Evolutionary conservation across 169 alveolate genomes (phyloP).

Genomic region (Eimeria sp.): DNA sequence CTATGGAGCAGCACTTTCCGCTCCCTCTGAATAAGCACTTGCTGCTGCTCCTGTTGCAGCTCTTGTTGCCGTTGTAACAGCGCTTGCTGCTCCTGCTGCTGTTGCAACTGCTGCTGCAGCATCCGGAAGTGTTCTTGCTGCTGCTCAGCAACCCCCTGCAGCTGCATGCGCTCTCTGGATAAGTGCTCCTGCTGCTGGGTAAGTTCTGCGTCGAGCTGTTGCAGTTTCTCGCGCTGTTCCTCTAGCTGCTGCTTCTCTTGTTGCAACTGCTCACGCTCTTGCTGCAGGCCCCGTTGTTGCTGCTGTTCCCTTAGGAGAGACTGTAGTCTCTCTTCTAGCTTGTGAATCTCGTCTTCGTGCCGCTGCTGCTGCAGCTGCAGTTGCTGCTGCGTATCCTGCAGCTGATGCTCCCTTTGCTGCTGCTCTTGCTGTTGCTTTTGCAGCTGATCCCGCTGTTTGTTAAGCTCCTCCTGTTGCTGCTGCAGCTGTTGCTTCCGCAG

Average conservation of each 20-base stretch:
- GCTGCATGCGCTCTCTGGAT: conserved; percentile 65
- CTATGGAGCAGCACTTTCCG: conserved; percentile 57
- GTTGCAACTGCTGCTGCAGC: conserved; percentile 72
- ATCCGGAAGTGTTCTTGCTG: conserved; percentile 56
- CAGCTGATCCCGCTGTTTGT: conserved; percentile 49
- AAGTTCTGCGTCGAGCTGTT: conserved; percentile 58
- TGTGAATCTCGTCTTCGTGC: conserved; percentile 28
- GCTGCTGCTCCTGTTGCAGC: conserved; percentile 70
- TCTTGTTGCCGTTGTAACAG: conserved; percentile 52
- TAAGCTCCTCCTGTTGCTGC: conserved; percentile 31
- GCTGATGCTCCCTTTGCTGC: conserved; percentile 40
- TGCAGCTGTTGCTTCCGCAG: conserved; percentile 27
- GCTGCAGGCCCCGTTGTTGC: conserved; percentile 20
- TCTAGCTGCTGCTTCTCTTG: conserved; percentile 9
- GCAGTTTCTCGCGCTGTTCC: conserved; percentile 47
- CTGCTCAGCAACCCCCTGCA: conserved; percentile 63
- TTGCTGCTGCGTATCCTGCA: conserved; percentile 37
- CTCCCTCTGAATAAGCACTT: conserved; percentile 26
- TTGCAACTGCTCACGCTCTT: neutral
- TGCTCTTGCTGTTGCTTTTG: conserved; percentile 44
- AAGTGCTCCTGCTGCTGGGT: conserved; percentile 43
- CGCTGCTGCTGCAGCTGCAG: conserved; percentile 69
- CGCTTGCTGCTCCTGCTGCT: conserved; percentile 75
- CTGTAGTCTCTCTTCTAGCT: conserved; percentile 1
- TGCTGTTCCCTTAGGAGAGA: conserved; percentile 1